These are phyloP conservation scores for Russula compacta DNA, from an alignment of 768 basidiomycete species.

Conservation along the genomic window DNA sequence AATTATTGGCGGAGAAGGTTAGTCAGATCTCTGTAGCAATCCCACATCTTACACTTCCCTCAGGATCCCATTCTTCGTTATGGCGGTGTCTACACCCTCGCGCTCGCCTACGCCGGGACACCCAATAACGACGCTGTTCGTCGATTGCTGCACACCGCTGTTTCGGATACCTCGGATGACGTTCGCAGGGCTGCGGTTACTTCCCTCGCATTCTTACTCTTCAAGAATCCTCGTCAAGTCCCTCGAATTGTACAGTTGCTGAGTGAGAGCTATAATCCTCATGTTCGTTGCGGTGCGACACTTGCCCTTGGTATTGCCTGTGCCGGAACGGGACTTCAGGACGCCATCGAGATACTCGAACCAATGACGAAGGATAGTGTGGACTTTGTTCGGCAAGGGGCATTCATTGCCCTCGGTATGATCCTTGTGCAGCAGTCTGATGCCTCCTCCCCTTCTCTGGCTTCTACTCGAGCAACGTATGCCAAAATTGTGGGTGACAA, in stretches of 20 bases:
- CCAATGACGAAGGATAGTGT: slow-evolving; percentile 98
- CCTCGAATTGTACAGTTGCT: slow-evolving; percentile 94
- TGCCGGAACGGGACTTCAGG: slow-evolving; percentile 94
- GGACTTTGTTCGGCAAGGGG: slow-evolving; percentile 97
- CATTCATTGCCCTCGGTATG: slow-evolving; percentile 93
- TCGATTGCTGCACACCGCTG: slow-evolving; percentile 88
- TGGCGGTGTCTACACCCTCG: slow-evolving; percentile 94
- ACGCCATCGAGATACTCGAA: slow-evolving; percentile 92
- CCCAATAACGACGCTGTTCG: slow-evolving; percentile 91
- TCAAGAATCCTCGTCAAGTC: slow-evolving; percentile 94
- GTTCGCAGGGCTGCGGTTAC: slow-evolving; percentile 96
- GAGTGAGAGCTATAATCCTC: slow-evolving; percentile 97
- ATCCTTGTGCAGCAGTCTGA: slow-evolving; percentile 95
- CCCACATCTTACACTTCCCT: slow-evolving; percentile 5
- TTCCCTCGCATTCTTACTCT: slow-evolving; percentile 89
- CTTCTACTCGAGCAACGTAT: slow-evolving; percentile 76
- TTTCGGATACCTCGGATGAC: slow-evolving; percentile 97
- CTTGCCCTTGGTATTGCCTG: slow-evolving; percentile 95
- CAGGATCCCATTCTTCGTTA: slow-evolving; percentile 97
- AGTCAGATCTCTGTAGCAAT: slow-evolving; percentile 1
- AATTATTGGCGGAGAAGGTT: slow-evolving; percentile 81
- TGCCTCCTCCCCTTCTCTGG: slow-evolving; percentile 73
- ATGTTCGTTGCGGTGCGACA: slow-evolving; percentile 94
- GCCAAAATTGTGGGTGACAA: slow-evolving; percentile 88
- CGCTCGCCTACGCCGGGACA: slow-evolving; percentile 93